Evolutionary conservation across 805 yeast genomes (phyloP), one percentile per base, ranked within the genome.

Genomic region (Candida morakotiae): DNA sequence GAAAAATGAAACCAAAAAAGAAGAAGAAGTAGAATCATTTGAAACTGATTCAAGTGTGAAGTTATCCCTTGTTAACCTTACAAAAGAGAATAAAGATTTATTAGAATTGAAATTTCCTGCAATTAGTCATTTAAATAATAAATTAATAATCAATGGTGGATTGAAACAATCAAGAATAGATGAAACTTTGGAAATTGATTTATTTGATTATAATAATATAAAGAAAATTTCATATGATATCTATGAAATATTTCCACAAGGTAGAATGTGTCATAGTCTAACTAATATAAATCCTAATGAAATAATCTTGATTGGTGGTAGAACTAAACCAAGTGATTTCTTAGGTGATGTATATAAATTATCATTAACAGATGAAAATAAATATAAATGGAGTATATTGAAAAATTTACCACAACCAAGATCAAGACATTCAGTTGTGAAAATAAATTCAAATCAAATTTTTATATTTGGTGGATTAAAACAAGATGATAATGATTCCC

Each of bases 181-280:
- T 25, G 37, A 41, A 15, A 39, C 46, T 2, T 36, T 37, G 14
- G 31, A 26, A 23, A 13, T 31, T 52, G 26, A 42, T 31, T n/a
- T 70, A 34, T 26, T 52, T 3, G 48, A 56, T 43, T 73, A 73
- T 34, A 73, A 73, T 6, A 45, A 65, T 8, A 47, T 50, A 8
- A 55, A 58, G 33, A 41, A 22, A 43, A 67, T 44, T 13, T 54
- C 2, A 5, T n/a, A n/a, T n/a, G n/a, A n/a, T n/a, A n/a, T n/a
- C n/a, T n/a, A n/a, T n/a, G 16, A 21, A 8, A 22, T 13, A 4
- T 14, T 19, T 9, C 61, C 69, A 0, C 39, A 55, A 0, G 64
- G 77, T 7, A 64, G 89, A 39, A 72, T 79, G 76, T 70, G 82
- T 41, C 89, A 83, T 47, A 63, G 79, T 0, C 46, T 77, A 23